These are phyloP conservation scores for Annulohypoxylon maeteangense DNA, from an alignment of 495 filamentous ascomycete species.

Conservation along the genomic window DNA sequence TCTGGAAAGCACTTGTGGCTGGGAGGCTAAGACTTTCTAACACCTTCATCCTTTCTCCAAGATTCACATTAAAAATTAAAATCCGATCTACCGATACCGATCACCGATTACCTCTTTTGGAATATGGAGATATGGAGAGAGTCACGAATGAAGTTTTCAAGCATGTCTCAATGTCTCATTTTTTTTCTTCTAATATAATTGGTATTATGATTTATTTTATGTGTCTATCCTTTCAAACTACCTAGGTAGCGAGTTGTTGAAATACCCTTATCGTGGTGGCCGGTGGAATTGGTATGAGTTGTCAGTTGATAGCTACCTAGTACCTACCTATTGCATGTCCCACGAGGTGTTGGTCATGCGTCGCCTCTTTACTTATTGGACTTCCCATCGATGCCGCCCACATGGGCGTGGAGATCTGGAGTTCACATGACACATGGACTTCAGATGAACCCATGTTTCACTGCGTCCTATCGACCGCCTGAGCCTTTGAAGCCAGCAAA, in stretches of 20 bases:
- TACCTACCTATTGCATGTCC: conserved; percentile 15
- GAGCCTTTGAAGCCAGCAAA: background rate
- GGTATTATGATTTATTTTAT: conserved; percentile 10
- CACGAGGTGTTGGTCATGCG: conserved; percentile 37
- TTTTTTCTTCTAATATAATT: conserved; percentile 2
- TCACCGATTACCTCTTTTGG: background rate
- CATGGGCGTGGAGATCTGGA: background rate
- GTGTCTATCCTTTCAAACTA: conserved; percentile 5
- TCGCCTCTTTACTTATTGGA: conserved; percentile 2
- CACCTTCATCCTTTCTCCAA: conserved; percentile 4
- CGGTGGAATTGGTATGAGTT: background rate
- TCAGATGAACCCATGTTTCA: conserved; percentile 31
- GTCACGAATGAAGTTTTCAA: background rate
- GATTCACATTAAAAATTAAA: background rate
- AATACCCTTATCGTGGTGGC: conserved; percentile 3
- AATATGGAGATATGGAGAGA: background rate
- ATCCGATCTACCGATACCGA: background rate
- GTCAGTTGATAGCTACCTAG: conserved; percentile 31
- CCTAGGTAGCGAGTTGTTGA: conserved; percentile 7
- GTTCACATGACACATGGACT: conserved; percentile 22
- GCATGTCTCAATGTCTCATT: background rate
- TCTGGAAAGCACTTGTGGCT: conserved; percentile 16
- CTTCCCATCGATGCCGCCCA: background rate
- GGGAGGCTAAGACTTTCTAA: conserved; percentile 8
- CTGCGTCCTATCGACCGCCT: conserved; percentile 6